Percentiles rank a stretch among this genome's conserved stretches.
These are phyloP conservation scores for Fusarium nodosum DNA, from an alignment of 2,329 filamentous ascomycete genomes.

Conservation along the genomic window DNA sequence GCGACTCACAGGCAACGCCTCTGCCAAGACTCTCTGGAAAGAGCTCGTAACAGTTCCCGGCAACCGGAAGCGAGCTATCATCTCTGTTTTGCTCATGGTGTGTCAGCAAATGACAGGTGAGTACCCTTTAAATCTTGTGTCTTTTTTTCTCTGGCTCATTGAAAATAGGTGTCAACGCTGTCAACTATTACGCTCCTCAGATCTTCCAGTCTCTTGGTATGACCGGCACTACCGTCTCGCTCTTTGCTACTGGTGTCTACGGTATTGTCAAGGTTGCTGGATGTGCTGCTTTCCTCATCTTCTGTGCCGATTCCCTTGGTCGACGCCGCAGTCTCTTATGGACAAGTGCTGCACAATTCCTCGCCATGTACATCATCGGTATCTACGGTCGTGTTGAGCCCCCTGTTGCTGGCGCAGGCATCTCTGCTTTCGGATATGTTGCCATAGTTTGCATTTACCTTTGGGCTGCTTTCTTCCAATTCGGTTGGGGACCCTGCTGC, in stretches of 20 bases:
- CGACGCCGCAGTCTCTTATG: slow-evolving; percentile 71
- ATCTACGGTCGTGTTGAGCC: slow-evolving; percentile 75
- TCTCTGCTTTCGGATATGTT: slow-evolving; percentile 76
- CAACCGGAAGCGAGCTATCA: slow-evolving; percentile 74
- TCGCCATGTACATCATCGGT: slow-evolving; percentile 78
- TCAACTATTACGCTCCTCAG: slow-evolving; percentile 76
- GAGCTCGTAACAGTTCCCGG: slow-evolving; percentile 73
- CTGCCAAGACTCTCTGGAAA: slow-evolving; percentile 69
- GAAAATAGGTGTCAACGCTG: slow-evolving; percentile 60
- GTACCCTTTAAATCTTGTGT: background rate
- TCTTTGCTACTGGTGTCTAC: slow-evolving; percentile 82
- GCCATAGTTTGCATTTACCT: slow-evolving; percentile 80
- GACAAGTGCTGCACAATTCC: slow-evolving; percentile 73
- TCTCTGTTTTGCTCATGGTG: slow-evolving; percentile 72
- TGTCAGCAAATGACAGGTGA: slow-evolving; percentile 77
- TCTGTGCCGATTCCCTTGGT: slow-evolving; percentile 77
- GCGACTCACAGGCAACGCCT: slow-evolving; percentile 66
- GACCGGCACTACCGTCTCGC: slow-evolving; percentile 65
- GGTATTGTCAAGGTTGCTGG: slow-evolving; percentile 77
- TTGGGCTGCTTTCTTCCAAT: slow-evolving; percentile 78
- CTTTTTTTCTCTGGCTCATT: background rate
- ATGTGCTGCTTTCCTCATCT: slow-evolving; percentile 74
- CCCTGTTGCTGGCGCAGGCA: slow-evolving; percentile 63
- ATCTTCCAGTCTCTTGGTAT: slow-evolving; percentile 78
- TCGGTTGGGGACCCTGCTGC: slow-evolving; percentile 78